A percentile compares a stretch with the other conserved stretches of the same genome.
Evolutionary conservation across 495 filamentous ascomycete species (phyloP).

Genomic region (Xylaria scruposa): DNA sequence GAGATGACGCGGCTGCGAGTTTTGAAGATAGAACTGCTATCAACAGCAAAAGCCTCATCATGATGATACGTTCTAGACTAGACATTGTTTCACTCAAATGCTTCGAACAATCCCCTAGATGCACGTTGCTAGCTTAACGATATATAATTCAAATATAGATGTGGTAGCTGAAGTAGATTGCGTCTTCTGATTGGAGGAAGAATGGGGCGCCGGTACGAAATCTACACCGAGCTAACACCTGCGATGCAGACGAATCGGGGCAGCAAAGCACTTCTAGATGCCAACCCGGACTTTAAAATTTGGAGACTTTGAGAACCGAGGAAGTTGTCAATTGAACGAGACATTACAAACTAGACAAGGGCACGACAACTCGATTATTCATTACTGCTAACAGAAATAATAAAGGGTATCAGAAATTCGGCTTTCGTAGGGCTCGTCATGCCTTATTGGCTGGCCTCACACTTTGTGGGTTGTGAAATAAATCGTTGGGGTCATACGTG

Average conservation of each 20-base stretch:
- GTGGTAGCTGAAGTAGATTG: not conserved
- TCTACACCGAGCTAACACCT: not conserved
- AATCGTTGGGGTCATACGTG: conserved; percentile 57
- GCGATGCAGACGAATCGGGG: no score
- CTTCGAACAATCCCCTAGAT: not conserved
- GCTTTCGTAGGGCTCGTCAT: not conserved
- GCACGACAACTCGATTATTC: not conserved
- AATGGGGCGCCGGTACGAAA: not conserved
- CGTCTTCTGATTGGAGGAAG: conserved; percentile 25
- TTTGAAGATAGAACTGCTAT: not conserved
- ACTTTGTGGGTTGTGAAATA: conserved; percentile 72
- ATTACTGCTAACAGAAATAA: not conserved
- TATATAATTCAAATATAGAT: not conserved
- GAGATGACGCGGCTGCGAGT: not conserved
- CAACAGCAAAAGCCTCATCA: conserved; percentile 7
- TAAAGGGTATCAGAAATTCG: not conserved
- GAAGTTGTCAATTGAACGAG: not conserved
- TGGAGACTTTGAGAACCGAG: not conserved
- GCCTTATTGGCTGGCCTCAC: conserved; percentile 44
- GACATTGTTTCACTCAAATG: not conserved
- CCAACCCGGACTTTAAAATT: not conserved
- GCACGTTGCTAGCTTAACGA: not conserved
- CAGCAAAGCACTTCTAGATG: not conserved
- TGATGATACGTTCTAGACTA: not conserved
- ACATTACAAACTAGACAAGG: not conserved